These are phyloP conservation scores for Echites panduratus DNA, from an alignment of 257 asterid genomes.

Conservation along the genomic window DNA sequence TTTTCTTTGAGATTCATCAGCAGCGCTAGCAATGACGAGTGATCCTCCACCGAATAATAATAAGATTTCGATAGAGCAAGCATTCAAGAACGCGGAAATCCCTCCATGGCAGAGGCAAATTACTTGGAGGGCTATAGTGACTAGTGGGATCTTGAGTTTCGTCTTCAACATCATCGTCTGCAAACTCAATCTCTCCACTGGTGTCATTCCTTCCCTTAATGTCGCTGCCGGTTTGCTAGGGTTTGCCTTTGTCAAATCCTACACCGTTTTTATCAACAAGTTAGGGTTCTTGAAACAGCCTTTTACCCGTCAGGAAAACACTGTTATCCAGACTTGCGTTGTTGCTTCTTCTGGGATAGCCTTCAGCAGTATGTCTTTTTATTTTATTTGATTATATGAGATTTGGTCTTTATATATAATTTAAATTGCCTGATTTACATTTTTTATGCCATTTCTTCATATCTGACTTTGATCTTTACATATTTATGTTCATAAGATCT, in stretches of 20 bases:
- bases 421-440: too few species aligned
- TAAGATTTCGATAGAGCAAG: constrained; percentile 28
- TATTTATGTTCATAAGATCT: too few species aligned
- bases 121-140: constrained; percentile 38
- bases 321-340: constrained; percentile 64
- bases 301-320: constrained; percentile 70
- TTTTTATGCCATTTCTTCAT: too few species aligned
- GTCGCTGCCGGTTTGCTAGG: constrained; percentile 77
- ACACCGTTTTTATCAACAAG: constrained; percentile 25
- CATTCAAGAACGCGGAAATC: constrained; percentile 28
- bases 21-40: too few species aligned
- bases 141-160: constrained; percentile 38
- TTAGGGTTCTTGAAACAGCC: constrained; percentile 53
- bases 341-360: constrained; percentile 82
- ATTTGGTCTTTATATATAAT: too few species aligned
- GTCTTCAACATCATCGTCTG: constrained; percentile 61
- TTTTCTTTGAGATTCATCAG: too few species aligned
- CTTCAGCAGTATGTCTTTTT: constrained; percentile 48
- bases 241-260: constrained; percentile 43
- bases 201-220: constrained; percentile 62
- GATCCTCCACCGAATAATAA: neutral
- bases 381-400: neutral
- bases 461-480: too few species aligned
- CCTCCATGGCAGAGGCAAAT: constrained; percentile 56
- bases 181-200: constrained; percentile 67